Base-by-base conservation (phyloP, 2,329 filamentous ascomycete genomes). In the Pseudogymnoascus sp. region DNA sequence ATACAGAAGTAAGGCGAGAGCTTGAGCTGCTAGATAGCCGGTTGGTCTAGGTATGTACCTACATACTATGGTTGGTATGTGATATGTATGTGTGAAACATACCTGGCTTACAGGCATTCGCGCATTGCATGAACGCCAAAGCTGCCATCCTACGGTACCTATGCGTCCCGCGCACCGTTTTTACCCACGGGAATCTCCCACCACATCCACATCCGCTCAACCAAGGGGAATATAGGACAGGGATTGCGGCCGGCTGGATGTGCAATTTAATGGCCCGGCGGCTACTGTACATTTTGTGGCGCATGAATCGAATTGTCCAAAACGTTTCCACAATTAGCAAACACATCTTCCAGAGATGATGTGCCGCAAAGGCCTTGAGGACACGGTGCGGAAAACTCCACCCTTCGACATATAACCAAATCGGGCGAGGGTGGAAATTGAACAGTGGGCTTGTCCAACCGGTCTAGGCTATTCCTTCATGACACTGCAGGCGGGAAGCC, bases 381-480 rank as follows among this genome's bases (percentile, higher is more conserved):
- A 47, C 41, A 47, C 41, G n/a, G 24, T 47, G 41, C 24, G 41
- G 41, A n/a, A n/a, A 15, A 26, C 29, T 33, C 21, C 26, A 15
- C 26, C 26, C 26, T 31, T 17, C n/a, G 5, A 33, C 29, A 54
- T 17, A 54, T 4, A 33, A 33, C 44, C 44, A 54, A 33, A 54
- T 54, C n/a, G 26, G 26, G 44, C 29, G 44, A 54, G 5, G 10
- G 26, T 54, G 44, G 44, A 54, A 54, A 54, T 54, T 54, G 44
- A 54, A 33, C 26, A 17, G 44, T 33, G 44, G 44, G 29, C 29
- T 54, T 1, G 44, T 54, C 31, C 11, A 54, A 33, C 44, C 26
- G 44, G 44, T 54, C 44, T 54, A 54, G 44, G 44, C 44, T 54
- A 54, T 54, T 54, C 44, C 26, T 54, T 54, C n/a, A 21, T 54